These are phyloP conservation scores for Clonostachys rosea DNA, from an alignment of 2,329 filamentous ascomycete genomes.

Conservation along the genomic window DNA sequence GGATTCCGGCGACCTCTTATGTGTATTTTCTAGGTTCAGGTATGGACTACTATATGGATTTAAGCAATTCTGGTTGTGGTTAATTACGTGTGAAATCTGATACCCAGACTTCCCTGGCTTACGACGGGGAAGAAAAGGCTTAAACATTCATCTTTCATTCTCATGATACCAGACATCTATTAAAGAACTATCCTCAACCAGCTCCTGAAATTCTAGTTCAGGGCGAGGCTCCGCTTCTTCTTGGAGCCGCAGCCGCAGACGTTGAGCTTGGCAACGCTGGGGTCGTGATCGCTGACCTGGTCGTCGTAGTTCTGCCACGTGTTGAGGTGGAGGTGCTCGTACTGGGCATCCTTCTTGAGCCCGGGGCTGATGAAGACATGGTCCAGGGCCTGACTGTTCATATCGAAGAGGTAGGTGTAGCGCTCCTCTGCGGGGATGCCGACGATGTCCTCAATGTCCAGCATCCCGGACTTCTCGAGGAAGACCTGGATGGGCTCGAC, in stretches of 20 bases:
- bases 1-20: too few species aligned
- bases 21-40: too few species aligned
- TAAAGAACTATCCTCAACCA: neutral
- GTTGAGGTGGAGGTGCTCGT: conserved; percentile 68
- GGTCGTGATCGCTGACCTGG: conserved; percentile 65
- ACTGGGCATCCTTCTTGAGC: conserved; percentile 36
- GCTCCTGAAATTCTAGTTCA: neutral
- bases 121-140: neutral
- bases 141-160: neutral
- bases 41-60: too few species aligned
- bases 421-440: conserved; percentile 49
- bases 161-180: neutral
- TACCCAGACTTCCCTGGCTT: neutral
- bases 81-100: too few species aligned
- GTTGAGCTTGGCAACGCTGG: conserved; percentile 58
- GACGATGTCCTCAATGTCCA: conserved; percentile 58
- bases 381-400: conserved; percentile 66
- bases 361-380: conserved; percentile 62
- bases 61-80: too few species aligned
- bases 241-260: conserved; percentile 38
- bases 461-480: conserved; percentile 43
- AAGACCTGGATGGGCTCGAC: conserved; percentile 56
- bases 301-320: conserved; percentile 57
- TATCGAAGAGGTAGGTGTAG: conserved; percentile 68
- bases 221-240: neutral